phyloP scores from a whole-genome alignment of 768 basidiomycete species.

The Tulasnella sp. region DNA sequence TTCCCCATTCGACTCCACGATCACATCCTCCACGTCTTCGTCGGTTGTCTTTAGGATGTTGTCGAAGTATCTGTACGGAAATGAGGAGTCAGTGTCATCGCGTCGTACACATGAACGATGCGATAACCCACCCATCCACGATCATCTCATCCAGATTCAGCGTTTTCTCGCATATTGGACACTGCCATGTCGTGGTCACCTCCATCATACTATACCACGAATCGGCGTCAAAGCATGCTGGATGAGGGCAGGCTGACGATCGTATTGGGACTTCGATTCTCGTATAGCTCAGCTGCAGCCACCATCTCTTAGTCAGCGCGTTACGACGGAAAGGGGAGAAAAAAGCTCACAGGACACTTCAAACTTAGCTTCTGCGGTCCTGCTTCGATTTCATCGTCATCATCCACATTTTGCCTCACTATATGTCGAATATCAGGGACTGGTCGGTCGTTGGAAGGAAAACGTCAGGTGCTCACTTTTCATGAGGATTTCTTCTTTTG shows the following conservation, averaged over 20 bases:
- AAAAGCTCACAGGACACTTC: slow-evolving; percentile 78
- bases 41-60: slow-evolving; percentile 73
- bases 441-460: neutral
- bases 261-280: slow-evolving; percentile 82
- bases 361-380: slow-evolving; percentile 86
- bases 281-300: slow-evolving; percentile 68
- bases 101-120: neutral
- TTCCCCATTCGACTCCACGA: slow-evolving; percentile 89
- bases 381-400: slow-evolving; percentile 89
- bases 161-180: slow-evolving; percentile 84
- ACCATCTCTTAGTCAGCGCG: neutral
- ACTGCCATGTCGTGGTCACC: slow-evolving; percentile 92
- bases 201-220: slow-evolving; percentile 96
- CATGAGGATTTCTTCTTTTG: slow-evolving; percentile 58
- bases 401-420: slow-evolving; percentile 58
- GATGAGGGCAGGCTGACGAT: slow-evolving; percentile 80
- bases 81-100: neutral
- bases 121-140: slow-evolving; percentile 74
- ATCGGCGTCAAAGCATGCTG: slow-evolving; percentile 91
- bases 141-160: slow-evolving; percentile 78
- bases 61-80: slow-evolving; percentile 67
- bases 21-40: slow-evolving; percentile 82
- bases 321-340: neutral
- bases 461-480: slow-evolving; percentile 52
- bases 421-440: neutral